A percentile compares a stretch with the other conserved stretches of the same genome.
phyloP scores from a whole-genome alignment of 805 yeast species.

The Wickerhamiella nectarea region DNA sequence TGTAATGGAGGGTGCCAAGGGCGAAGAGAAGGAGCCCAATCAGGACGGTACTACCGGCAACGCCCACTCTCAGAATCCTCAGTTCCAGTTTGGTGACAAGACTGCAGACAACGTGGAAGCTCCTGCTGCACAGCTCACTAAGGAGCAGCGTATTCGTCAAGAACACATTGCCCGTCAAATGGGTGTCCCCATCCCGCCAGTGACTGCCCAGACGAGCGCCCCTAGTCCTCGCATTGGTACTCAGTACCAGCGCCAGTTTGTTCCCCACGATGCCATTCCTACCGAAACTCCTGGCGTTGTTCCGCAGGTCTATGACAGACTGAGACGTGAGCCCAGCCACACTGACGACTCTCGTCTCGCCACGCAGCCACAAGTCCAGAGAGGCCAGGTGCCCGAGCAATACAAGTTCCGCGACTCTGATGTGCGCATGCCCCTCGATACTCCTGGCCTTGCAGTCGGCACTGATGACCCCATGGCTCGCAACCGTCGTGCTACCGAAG shows the following conservation, averaged over 20 bases:
- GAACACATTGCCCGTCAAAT: slow-evolving; percentile 9
- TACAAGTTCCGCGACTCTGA: slow-evolving; percentile 6
- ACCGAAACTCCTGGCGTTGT: slow-evolving; percentile 4
- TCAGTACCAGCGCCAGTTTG: slow-evolving; percentile 7
- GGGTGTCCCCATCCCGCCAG: slow-evolving; percentile 6
- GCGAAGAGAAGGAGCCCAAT: slow-evolving; percentile 5
- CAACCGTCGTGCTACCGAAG: not conserved
- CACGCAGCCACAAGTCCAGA: not conserved
- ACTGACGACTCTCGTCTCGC: slow-evolving; percentile 3
- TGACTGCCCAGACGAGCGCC: slow-evolving; percentile 1
- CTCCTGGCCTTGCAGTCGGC: slow-evolving; percentile 19
- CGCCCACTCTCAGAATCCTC: not conserved
- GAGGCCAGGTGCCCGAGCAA: slow-evolving; percentile 3
- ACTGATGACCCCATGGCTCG: slow-evolving; percentile 10
- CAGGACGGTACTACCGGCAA: slow-evolving; percentile 4
- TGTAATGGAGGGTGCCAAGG: slow-evolving; percentile 8
- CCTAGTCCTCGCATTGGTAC: slow-evolving; percentile 9
- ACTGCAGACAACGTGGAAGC: not conserved
- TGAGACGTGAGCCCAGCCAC: not conserved
- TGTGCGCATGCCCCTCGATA: slow-evolving; percentile 15
- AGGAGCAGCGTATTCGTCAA: slow-evolving; percentile 9
- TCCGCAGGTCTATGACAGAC: not conserved
- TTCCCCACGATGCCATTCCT: slow-evolving; percentile 4
- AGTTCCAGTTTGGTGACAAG: slow-evolving; percentile 8
- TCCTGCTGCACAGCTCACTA: not conserved